Conservation (phyloP, 257 asterid genomes). For the Lavandula angustifolia region DNA sequence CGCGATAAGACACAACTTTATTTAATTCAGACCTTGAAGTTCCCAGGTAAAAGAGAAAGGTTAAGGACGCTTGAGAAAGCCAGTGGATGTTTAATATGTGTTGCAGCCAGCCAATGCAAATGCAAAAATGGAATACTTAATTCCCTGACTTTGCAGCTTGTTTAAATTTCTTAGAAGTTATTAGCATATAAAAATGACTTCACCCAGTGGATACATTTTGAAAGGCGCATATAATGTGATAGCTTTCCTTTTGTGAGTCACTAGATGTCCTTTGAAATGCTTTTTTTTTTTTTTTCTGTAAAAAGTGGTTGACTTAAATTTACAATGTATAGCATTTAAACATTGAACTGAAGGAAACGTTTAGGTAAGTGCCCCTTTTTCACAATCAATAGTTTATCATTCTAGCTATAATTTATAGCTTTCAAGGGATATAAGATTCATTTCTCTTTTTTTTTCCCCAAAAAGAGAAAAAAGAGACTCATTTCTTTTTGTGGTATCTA, state of each 20-base stretch:
- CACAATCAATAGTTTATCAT: conserved; percentile 5
- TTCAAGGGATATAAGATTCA: not conserved
- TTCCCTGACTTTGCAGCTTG: not conserved
- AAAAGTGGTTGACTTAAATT: not conserved
- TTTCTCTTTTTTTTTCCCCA: too few relatives aligned
- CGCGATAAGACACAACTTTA: not conserved
- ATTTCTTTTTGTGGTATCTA: not conserved
- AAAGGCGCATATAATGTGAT: not conserved
- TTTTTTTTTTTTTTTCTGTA: not conserved
- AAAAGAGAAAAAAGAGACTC: too few relatives aligned
- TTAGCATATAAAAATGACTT: not conserved
- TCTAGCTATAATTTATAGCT: not conserved
- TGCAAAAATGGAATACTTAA: not conserved
- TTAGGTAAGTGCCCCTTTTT: too few relatives aligned
- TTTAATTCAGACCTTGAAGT: not conserved
- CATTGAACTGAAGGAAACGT: too few relatives aligned
- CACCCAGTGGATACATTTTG: not conserved
- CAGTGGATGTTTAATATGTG: not conserved
- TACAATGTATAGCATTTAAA: conserved; percentile 11
- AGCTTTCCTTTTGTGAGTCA: not conserved
- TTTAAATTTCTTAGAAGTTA: not conserved
- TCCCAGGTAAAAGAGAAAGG: not conserved
- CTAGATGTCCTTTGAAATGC: not conserved
- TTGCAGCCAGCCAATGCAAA: not conserved
- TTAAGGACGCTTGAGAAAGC: not conserved